phyloP scores from a whole-genome alignment of 169 alveolate species.

The Blepharisma undulans region DNA sequence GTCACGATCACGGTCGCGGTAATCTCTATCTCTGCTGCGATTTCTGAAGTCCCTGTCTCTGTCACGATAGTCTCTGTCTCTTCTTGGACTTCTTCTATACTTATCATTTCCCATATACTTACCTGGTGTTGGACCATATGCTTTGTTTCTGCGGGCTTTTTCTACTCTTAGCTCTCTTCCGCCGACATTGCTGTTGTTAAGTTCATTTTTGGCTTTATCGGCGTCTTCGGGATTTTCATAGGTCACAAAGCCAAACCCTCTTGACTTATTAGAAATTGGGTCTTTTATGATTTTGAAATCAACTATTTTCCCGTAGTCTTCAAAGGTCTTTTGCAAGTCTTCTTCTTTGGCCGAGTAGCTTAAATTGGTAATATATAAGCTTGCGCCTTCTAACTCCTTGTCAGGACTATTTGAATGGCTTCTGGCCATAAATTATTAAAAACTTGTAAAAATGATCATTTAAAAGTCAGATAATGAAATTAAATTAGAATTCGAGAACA shows the following conservation, averaged over 20 bases:
- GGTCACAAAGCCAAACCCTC: conserved; percentile 43
- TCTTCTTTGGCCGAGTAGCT: conserved; percentile 8
- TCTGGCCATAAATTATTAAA: not conserved
- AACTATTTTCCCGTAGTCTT: not conserved
- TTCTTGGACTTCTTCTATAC: conserved; percentile 7
- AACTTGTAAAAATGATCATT: not conserved
- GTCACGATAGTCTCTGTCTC: conserved; percentile 14
- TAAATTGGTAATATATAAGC: conserved; percentile 16
- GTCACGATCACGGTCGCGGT: not conserved
- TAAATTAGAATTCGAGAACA: not conserved
- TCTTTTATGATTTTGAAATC: conserved; percentile 19
- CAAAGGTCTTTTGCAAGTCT: conserved; percentile 24
- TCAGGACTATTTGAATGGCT: not conserved
- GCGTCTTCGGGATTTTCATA: conserved; percentile 23
- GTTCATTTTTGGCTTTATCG: conserved; percentile 9
- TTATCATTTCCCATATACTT: not conserved
- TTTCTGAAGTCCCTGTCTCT: not conserved
- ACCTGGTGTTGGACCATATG: conserved; percentile 7
- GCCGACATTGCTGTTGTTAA: not conserved
- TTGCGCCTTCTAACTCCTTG: not conserved
- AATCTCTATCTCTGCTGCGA: not conserved
- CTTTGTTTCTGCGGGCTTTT: conserved; percentile 9
- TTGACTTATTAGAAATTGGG: conserved; percentile 5
- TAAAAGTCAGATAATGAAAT: not conserved
- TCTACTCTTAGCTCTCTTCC: conserved; percentile 31